Evolutionary conservation across 306 rosid species (phyloP).

Genomic region (Rosa persica): DNA sequence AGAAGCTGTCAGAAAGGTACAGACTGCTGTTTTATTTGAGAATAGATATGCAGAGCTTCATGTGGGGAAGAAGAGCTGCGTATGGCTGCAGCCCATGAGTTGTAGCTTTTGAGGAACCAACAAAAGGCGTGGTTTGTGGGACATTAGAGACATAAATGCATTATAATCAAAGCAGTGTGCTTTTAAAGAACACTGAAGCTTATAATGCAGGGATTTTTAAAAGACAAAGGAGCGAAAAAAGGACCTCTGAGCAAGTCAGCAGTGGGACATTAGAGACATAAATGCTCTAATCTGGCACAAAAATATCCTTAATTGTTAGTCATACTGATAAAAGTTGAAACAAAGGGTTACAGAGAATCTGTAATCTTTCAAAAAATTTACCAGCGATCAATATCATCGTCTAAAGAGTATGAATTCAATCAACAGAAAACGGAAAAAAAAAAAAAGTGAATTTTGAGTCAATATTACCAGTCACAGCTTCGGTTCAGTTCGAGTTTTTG

Average conservation of each 20-base stretch:
- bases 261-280: constrained; percentile 47
- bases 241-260: constrained; percentile 58
- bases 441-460: not conserved
- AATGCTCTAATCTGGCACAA: constrained; percentile 47
- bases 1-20: too few relatives aligned
- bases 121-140: too few relatives aligned
- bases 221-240: constrained; percentile 7
- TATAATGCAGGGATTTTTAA: not conserved
- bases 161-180: not conserved
- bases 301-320: too few relatives aligned
- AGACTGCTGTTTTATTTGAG: too few relatives aligned
- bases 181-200: not conserved
- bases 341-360: too few relatives aligned
- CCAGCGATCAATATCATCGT: not conserved
- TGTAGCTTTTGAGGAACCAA: too few relatives aligned
- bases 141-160: not conserved
- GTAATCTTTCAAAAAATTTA: too few relatives aligned
- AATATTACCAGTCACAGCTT: constrained; percentile 31
- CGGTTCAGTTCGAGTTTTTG: constrained; percentile 31
- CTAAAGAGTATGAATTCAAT: not conserved
- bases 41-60: too few relatives aligned
- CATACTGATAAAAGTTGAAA: too few relatives aligned
- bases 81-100: too few relatives aligned
- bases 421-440: not conserved
- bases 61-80: too few relatives aligned